Evolutionary conservation across 106 monocot genomes (phyloP), one percentile per base, ranked within the genome.

Genomic region (Acorus calamus): DNA sequence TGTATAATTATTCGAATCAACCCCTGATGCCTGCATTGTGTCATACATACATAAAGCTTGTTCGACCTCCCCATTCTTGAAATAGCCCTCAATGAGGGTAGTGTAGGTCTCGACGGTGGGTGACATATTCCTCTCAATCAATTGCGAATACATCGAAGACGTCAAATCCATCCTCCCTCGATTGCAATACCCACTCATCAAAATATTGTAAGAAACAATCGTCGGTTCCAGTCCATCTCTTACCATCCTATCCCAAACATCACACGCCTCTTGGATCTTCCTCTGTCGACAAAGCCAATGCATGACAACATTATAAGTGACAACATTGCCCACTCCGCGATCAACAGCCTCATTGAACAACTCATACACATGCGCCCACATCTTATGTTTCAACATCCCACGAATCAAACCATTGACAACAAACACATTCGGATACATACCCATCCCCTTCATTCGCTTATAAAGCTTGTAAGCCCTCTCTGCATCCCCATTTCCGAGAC

Each of bases 381-480:
- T 74, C 42, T 71, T 71, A 58, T 66, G 62, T 14, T 82, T 65
- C 73, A 85, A 70, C 5, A 80, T 64, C 71, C 66, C 65, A 4
- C 14, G 59, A 7, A 85, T 67, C 10, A 85, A 10, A 2, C 63
- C 63, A 64, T 78, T 82, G 42, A 69, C 64, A 13, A 67, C 70
- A 51, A 69, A 83, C 4, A 69, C 72, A 63, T 49, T 53, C 2
- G 89, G 89, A 11, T 52, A 42, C 44, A 85, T 64, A 45, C 74
- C 77, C 14, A 4, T 65, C 54, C 67, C 45, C 50, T 61, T 82
- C 89, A 89, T 89, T 69, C 80, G 61, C 47, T 46, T 8, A 14
- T 83, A 89, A 65, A 89, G 72, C 58, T 89, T 80, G 60, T 62
- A 50, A 11, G 82, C 77, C 70, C 76, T 83, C 45, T 80, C 70